phyloP scores from a whole-genome alignment of 768 basidiomycete genomes.

The Saitozyma sp. region DNA sequence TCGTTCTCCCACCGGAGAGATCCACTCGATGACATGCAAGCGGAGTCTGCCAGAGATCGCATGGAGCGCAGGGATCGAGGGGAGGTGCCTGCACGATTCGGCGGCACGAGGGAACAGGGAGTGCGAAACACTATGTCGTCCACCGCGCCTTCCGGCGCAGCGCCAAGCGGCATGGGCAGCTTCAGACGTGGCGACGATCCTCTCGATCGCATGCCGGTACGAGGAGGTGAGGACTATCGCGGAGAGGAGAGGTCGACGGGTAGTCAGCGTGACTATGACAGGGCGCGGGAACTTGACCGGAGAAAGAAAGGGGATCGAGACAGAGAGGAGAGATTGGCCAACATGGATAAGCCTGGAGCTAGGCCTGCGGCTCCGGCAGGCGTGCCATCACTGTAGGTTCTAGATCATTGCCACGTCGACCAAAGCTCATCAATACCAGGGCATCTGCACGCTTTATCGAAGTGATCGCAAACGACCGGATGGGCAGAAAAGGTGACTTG shows the following conservation, averaged over 20 bases:
- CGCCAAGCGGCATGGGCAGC: slow-evolving; percentile 21
- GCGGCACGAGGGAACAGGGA: slow-evolving; percentile 43
- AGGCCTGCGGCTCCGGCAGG: slow-evolving; percentile 9
- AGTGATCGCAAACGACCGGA: slow-evolving; percentile 93
- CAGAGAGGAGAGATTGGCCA: slow-evolving; percentile 20
- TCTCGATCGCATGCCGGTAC: slow-evolving; percentile 34
- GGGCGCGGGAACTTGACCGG: slow-evolving; percentile 3
- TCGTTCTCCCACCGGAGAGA: slow-evolving; percentile 41
- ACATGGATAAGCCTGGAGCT: slow-evolving; percentile 19
- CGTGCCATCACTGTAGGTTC: slow-evolving; percentile 2
- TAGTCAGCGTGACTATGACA: slow-evolving; percentile 15
- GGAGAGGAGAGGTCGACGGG: slow-evolving; percentile 11
- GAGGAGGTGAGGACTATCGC: slow-evolving; percentile 20
- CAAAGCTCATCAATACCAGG: background rate
- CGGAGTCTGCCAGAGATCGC: slow-evolving; percentile 31
- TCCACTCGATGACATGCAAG: slow-evolving; percentile 34
- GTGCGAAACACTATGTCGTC: slow-evolving; percentile 45
- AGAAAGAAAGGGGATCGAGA: slow-evolving; percentile 7
- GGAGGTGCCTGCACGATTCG: slow-evolving; percentile 43
- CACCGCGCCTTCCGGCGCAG: slow-evolving; percentile 15
- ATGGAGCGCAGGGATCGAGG: slow-evolving; percentile 37
- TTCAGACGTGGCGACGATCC: slow-evolving; percentile 34
- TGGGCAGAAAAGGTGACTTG: slow-evolving; percentile 81
- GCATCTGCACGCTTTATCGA: slow-evolving; percentile 52
- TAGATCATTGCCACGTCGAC: background rate